Evolutionary conservation across 805 yeast genomes (phyloP).

Genomic region (Candida peoriensis): DNA sequence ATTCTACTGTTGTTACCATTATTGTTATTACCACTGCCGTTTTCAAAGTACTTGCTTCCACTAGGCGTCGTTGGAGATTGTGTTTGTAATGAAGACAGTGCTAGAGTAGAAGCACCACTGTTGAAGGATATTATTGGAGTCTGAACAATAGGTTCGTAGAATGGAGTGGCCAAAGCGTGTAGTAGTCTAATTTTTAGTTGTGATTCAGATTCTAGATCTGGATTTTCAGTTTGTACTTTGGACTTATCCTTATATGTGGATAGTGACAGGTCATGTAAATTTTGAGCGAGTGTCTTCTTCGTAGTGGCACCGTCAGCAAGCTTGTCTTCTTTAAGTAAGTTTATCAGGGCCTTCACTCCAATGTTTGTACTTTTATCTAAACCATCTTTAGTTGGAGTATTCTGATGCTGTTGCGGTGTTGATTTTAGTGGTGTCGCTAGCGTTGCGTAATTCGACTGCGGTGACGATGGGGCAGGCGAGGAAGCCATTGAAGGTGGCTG

Average conservation of each 20-base stretch:
- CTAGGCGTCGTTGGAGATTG: constrained; percentile 10
- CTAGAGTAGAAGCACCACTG: constrained; percentile 26
- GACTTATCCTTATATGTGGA: constrained; percentile 27
- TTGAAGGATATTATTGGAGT: constrained; percentile 22
- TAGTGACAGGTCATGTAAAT: constrained; percentile 54
- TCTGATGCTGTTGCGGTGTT: constrained; percentile 1
- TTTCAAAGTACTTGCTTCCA: constrained; percentile 1
- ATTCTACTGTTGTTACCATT: constrained; percentile 29
- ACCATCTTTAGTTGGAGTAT: neutral
- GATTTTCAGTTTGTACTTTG: constrained; percentile 5
- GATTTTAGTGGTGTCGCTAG: too few relatives aligned
- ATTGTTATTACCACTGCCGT: neutral
- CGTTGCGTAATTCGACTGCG: neutral
- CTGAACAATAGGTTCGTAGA: constrained; percentile 29
- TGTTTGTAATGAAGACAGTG: constrained; percentile 24
- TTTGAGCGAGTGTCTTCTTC: constrained; percentile 38
- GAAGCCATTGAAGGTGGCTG: constrained; percentile 5
- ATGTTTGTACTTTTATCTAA: constrained; percentile 4
- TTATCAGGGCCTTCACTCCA: constrained; percentile 41
- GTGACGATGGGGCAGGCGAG: constrained; percentile 2
- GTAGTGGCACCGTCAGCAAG: constrained; percentile 25
- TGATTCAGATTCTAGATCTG: constrained; percentile 15
- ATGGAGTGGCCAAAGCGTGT: constrained; percentile 66
- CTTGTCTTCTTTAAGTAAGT: constrained; percentile 36
- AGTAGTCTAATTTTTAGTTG: constrained; percentile 38